A percentile compares a stretch with the other conserved stretches of the same genome.
Conservation (phyloP, 2,329 filamentous ascomycete species). For the Sporothrix euskadiensis region DNA sequence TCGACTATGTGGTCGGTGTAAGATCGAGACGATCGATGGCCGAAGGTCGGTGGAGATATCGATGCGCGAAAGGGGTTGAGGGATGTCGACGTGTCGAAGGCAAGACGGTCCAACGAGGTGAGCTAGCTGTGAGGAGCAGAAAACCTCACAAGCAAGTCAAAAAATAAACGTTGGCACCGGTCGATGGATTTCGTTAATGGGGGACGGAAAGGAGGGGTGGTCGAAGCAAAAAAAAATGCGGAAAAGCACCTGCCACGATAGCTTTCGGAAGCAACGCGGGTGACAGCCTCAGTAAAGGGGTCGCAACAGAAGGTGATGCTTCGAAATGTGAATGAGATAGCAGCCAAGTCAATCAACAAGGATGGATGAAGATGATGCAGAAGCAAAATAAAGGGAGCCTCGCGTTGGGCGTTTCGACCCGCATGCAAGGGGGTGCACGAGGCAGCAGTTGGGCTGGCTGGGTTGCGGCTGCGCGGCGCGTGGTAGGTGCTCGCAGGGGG, state of each 20-base stretch:
- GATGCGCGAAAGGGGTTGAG: not conserved
- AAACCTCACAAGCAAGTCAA: not conserved
- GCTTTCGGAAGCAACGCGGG: not conserved
- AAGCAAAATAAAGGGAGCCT: conserved; percentile 7
- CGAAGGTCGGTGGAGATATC: not conserved
- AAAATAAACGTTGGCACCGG: not conserved
- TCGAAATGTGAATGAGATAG: not conserved
- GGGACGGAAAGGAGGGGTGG: not conserved
- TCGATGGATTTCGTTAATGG: not conserved
- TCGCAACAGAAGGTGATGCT: not conserved
- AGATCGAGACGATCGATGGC: not conserved
- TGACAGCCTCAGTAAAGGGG: not conserved
- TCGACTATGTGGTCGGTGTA: not conserved
- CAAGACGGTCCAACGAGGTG: not conserved
- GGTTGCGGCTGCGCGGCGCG: not conserved
- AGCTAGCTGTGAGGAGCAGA: not conserved
- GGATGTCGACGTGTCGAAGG: not conserved
- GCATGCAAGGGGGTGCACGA: conserved; percentile 14
- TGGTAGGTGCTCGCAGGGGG: not conserved
- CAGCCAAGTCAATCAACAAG: not conserved
- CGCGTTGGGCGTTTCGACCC: conserved; percentile 22
- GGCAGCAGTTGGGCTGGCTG: conserved; percentile 16
- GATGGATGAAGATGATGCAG: not conserved
- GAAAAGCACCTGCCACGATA: not conserved
- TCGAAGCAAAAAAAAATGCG: not conserved